These are phyloP conservation scores for Curvularia sp. DNA, from an alignment of 2,329 filamentous ascomycete species.

Conservation along the genomic window DNA sequence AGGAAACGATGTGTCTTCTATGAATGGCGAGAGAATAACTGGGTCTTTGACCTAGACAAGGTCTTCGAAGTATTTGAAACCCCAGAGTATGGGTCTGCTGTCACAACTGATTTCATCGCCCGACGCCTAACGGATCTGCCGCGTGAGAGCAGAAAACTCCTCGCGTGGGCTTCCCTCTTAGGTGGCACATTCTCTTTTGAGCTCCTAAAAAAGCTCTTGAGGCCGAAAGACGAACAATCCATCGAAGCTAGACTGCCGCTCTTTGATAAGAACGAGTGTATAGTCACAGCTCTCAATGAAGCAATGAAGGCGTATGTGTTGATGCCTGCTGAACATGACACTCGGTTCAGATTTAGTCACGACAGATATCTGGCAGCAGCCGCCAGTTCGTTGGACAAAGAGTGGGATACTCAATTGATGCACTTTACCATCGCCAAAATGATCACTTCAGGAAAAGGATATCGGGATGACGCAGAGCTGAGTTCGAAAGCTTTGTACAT, in stretches of 20 bases:
- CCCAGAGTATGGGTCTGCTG: conserved; percentile 77
- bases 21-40: conserved; percentile 80
- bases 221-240: conserved; percentile 65
- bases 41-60: conserved; percentile 81
- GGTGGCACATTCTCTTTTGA: conserved; percentile 85
- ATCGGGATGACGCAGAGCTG: conserved; percentile 62
- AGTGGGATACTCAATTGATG: conserved; percentile 66
- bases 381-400: conserved; percentile 66
- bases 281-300: conserved; percentile 79
- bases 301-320: conserved; percentile 82
- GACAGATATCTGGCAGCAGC: conserved; percentile 85
- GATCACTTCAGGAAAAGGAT: conserved; percentile 72
- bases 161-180: conserved; percentile 86
- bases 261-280: conserved; percentile 67
- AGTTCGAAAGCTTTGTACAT: conserved; percentile 66
- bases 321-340: conserved; percentile 81
- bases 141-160: conserved; percentile 73
- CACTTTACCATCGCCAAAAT: conserved; percentile 87
- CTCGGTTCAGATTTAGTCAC: conserved; percentile 85
- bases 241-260: conserved; percentile 58
- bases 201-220: conserved; percentile 77
- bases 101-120: conserved; percentile 83
- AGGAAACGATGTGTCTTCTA: conserved; percentile 90
- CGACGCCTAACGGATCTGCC: conserved; percentile 80
- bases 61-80: conserved; percentile 86